Conservation (phyloP, 768 basidiomycete genomes). For the Porphyrellus cyaneotinctus region DNA sequence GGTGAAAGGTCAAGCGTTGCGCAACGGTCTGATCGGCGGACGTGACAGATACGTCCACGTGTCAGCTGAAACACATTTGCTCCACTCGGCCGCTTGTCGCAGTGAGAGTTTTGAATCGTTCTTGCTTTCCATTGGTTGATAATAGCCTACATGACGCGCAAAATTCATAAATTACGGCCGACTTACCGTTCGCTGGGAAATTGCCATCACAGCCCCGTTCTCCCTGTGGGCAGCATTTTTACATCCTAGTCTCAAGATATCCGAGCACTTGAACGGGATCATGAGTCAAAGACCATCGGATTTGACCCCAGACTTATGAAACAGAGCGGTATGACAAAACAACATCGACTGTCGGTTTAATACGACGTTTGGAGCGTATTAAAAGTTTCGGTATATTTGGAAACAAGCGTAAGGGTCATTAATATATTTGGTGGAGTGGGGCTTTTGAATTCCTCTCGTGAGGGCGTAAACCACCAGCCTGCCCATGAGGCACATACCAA, state of each 20-base stretch:
- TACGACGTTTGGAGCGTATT: neutral
- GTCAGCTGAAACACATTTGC: conserved; percentile 19
- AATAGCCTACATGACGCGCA: neutral
- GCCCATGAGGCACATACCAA: neutral
- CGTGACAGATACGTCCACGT: neutral
- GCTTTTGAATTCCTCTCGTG: neutral
- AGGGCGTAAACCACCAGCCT: neutral
- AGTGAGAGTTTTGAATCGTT: neutral
- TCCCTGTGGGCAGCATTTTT: neutral
- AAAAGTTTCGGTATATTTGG: conserved; percentile 2
- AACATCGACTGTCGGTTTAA: neutral
- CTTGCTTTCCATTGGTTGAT: conserved; percentile 7
- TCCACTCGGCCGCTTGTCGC: conserved; percentile 21
- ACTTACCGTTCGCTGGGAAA: neutral
- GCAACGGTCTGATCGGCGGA: neutral
- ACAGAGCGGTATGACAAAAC: neutral
- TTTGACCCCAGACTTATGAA: neutral
- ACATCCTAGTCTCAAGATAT: neutral
- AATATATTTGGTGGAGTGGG: conserved; percentile 12
- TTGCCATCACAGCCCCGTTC: neutral
- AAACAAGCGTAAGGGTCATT: neutral
- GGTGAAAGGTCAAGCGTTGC: too few species aligned
- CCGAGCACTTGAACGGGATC: neutral
- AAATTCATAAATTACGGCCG: neutral
- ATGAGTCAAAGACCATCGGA: neutral